Conservation (phyloP, 805 yeast species). For the Candida saitoana region DNA sequence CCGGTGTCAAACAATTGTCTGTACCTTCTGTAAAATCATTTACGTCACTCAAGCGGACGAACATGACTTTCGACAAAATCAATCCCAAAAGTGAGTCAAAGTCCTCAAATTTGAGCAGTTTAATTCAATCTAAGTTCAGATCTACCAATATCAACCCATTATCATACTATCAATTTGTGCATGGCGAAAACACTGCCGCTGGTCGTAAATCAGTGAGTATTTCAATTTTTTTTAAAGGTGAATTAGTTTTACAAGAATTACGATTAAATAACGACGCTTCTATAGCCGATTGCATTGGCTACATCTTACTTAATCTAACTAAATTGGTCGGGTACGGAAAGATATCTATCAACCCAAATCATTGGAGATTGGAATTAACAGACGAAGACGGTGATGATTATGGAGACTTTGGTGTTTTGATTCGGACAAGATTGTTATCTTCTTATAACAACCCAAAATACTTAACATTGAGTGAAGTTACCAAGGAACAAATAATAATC, state of each 20-base stretch:
- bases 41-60: slow-evolving; percentile 6
- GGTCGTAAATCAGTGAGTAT: slow-evolving; percentile 6
- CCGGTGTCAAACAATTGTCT: slow-evolving; percentile 2
- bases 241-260: slow-evolving; percentile 22
- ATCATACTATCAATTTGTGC: slow-evolving; percentile 34
- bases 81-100: slow-evolving; percentile 11
- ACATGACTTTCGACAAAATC: slow-evolving; percentile 20
- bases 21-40: slow-evolving; percentile 2
- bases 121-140: slow-evolving; percentile 37
- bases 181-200: slow-evolving; percentile 6
- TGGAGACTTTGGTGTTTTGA: slow-evolving; percentile 88
- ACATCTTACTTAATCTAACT: slow-evolving; percentile 26
- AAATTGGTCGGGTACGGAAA: slow-evolving; percentile 13
- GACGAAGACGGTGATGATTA: slow-evolving; percentile 94
- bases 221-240: slow-evolving; percentile 24
- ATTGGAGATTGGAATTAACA: slow-evolving; percentile 73
- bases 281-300: slow-evolving; percentile 40
- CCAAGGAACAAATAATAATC: slow-evolving; percentile 39
- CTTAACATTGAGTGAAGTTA: slow-evolving; percentile 67
- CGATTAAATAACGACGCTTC: slow-evolving; percentile 24
- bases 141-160: slow-evolving; percentile 42
- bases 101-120: slow-evolving; percentile 37
- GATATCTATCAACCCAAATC: slow-evolving; percentile 48
- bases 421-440: slow-evolving; percentile 58
- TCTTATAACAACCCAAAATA: slow-evolving; percentile 77